Evolutionary conservation across 75 land plant species (phyloP).

Genomic region (Azolla pinnata): DNA sequence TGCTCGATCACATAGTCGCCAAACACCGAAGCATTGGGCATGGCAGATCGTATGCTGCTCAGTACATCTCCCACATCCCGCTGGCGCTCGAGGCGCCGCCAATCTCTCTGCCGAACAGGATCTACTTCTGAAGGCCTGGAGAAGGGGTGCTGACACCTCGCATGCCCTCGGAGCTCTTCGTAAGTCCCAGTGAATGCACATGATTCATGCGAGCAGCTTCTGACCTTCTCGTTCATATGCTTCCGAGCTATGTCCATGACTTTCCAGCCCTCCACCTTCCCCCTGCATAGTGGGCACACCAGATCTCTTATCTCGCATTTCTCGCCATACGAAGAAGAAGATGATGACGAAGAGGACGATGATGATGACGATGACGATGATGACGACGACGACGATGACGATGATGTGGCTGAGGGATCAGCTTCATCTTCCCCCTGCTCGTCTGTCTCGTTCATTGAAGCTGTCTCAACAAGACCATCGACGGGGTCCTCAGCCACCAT

Average conservation of each 20-base stretch:
- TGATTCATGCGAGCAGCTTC: constrained; percentile 59
- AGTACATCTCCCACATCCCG: constrained; percentile 57
- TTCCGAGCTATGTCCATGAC: constrained; percentile 51
- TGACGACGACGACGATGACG: too few relatives aligned
- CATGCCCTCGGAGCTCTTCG: constrained; percentile 56
- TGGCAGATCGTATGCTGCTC: constrained; percentile 65
- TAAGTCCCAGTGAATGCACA: constrained; percentile 61
- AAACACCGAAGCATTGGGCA: constrained; percentile 61
- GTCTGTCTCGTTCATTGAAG: not conserved
- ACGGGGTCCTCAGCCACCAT: not conserved
- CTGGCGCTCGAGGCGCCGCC: constrained; percentile 58
- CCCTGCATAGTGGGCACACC: constrained; percentile 71
- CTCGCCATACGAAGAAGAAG: too few relatives aligned
- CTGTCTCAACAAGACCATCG: not conserved
- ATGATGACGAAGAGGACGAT: too few relatives aligned
- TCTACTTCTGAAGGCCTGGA: constrained; percentile 56
- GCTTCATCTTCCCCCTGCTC: constrained; percentile 4
- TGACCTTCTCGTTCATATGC: constrained; percentile 41
- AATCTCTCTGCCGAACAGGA: constrained; percentile 57
- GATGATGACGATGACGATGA: too few relatives aligned
- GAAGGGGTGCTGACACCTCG: constrained; percentile 51
- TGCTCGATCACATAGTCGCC: constrained; percentile 77
- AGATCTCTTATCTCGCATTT: constrained; percentile 6
- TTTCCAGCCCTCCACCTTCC: constrained; percentile 46
- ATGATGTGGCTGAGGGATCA: not conserved